Percentiles rank a stretch among this genome's conserved stretches.
Conservation (phyloP, 2,329 filamentous ascomycete species). For the Aureobasidium sp. region DNA sequence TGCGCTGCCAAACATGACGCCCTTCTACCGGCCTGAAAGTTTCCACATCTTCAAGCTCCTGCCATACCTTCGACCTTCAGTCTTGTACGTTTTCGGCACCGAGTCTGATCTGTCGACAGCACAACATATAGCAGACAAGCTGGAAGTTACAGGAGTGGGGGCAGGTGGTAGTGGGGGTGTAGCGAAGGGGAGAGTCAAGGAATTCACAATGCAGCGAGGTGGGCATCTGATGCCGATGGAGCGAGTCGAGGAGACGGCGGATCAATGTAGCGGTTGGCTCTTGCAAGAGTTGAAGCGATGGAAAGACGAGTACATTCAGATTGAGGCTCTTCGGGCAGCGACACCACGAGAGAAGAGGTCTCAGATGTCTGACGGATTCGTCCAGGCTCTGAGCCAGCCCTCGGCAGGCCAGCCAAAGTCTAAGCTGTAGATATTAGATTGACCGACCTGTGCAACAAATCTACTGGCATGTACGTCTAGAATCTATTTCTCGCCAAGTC, state of each 20-base stretch:
- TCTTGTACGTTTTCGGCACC: conserved; percentile 62
- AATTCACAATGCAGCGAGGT: conserved; percentile 53
- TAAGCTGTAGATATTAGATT: conserved; percentile 10
- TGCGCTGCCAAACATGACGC: conserved; percentile 31
- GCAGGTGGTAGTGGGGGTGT: conserved; percentile 60
- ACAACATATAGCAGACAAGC: conserved; percentile 47
- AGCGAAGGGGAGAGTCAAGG: conserved; percentile 57
- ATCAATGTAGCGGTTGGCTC: conserved; percentile 34
- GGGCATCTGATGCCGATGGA: conserved; percentile 86
- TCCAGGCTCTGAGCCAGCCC: conserved; percentile 12
- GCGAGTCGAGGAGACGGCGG: conserved; percentile 57
- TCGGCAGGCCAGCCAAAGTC: conserved; percentile 17
- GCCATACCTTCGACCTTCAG: conserved; percentile 53
- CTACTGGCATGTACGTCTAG: not conserved
- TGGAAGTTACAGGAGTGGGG: conserved; percentile 56
- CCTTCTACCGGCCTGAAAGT: conserved; percentile 62
- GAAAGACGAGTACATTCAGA: conserved; percentile 21
- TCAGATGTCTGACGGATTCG: conserved; percentile 24
- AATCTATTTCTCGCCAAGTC: conserved; percentile 45
- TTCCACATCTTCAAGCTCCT: conserved; percentile 49
- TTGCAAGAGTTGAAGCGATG: conserved; percentile 28
- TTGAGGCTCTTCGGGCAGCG: conserved; percentile 3
- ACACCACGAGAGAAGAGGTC: conserved; percentile 20
- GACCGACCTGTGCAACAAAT: not conserved
- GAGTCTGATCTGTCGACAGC: conserved; percentile 49